Evolutionary conservation across 2,329 filamentous ascomycete species (phyloP).

Genomic region (Penicillium palitans): DNA sequence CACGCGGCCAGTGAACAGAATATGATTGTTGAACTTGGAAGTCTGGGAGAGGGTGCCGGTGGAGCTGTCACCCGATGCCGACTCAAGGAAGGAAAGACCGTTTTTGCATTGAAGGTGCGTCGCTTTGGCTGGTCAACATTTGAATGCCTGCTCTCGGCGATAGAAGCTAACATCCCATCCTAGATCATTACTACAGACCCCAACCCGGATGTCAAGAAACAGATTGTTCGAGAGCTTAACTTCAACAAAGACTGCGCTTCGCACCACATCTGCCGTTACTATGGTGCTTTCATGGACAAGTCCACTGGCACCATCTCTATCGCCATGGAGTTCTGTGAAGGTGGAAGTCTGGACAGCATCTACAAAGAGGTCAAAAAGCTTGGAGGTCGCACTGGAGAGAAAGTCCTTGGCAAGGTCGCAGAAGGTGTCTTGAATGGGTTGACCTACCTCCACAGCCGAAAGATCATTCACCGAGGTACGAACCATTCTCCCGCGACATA

Average conservation of each 20-base stretch:
- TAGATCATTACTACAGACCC: constrained; percentile 98
- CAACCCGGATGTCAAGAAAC: constrained; percentile 96
- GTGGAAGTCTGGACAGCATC: constrained; percentile 91
- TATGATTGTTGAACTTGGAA: constrained; percentile 83
- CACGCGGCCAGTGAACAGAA: constrained; percentile 86
- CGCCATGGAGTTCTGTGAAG: constrained; percentile 98
- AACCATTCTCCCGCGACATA: not conserved
- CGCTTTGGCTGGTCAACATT: constrained; percentile 1
- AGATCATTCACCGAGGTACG: constrained; percentile 85
- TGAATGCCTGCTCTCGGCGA: not conserved
- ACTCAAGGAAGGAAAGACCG: constrained; percentile 85
- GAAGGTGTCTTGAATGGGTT: constrained; percentile 91
- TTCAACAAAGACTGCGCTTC: constrained; percentile 98
- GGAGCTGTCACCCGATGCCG: constrained; percentile 91
- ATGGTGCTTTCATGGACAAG: constrained; percentile 93
- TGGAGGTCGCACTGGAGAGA: constrained; percentile 91
- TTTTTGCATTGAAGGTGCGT: constrained; percentile 91
- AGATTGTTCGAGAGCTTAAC: constrained; percentile 91
- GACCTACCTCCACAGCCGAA: constrained; percentile 90
- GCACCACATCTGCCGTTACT: constrained; percentile 95
- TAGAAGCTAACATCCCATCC: constrained; percentile 20
- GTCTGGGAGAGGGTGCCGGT: constrained; percentile 89
- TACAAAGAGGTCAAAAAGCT: constrained; percentile 97
- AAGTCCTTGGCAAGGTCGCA: constrained; percentile 93
- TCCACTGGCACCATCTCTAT: constrained; percentile 97